phyloP scores from a whole-genome alignment of 352 stramenopile genomes.

The Globisporangium lucens region DNA sequence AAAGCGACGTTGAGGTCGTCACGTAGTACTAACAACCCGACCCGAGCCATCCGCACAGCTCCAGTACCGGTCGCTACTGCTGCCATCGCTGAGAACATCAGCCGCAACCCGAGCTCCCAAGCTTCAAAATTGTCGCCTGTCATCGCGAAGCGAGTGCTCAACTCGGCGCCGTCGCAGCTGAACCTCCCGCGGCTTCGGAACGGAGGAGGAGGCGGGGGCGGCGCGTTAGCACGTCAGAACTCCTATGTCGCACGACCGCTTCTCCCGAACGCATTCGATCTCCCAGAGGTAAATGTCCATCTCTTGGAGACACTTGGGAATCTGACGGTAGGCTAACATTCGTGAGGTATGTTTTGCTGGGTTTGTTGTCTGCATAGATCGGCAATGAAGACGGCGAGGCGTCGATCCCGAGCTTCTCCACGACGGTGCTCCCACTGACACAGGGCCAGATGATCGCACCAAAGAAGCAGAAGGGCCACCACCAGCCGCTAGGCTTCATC shows the following conservation, averaged over 20 bases:
- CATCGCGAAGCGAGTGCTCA: constrained; percentile 4
- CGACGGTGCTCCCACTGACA: constrained; percentile 3
- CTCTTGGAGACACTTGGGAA: neutral
- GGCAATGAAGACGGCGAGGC: constrained; percentile 3
- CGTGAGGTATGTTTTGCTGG: neutral
- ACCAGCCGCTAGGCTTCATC: neutral
- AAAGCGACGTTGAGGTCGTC: neutral
- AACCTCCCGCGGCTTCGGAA: constrained; percentile 9
- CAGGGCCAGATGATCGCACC: neutral
- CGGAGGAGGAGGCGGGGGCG: neutral
- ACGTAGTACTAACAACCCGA: neutral
- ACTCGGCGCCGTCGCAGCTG: constrained; percentile 10
- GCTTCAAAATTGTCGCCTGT: neutral
- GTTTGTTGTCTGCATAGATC: neutral
- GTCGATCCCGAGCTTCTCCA: constrained; percentile 16
- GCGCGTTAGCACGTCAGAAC: neutral
- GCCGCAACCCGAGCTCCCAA: neutral
- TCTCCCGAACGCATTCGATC: constrained; percentile 12
- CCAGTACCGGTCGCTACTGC: neutral
- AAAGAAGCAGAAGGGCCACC: neutral
- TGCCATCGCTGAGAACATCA: neutral
- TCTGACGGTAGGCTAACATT: too few species aligned
- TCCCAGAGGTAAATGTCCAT: constrained; percentile 9
- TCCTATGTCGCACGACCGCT: neutral
- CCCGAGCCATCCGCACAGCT: constrained; percentile 3